Base-by-base conservation (phyloP, 2,329 filamentous ascomycete species). In the Calonectria henricotiae region DNA sequence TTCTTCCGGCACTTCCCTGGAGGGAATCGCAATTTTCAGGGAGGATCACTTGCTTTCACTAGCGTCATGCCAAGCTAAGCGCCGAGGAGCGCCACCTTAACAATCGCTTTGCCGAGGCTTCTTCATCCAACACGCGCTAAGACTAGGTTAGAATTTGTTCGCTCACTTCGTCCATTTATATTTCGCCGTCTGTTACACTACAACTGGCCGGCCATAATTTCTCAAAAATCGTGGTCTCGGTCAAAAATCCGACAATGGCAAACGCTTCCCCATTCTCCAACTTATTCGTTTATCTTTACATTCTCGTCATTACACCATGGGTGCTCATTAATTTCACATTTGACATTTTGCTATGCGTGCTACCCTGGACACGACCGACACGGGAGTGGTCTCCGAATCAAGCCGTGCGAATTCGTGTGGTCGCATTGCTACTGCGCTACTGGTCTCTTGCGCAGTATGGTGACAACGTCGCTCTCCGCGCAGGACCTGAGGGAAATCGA, bases 361-460 rank as follows among this genome's bases (percentile, higher is more conserved):
- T 76, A 12, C 74, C 74, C 8, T 69, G 47, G 41, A 35, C 65
- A 0, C 60, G 74, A 23, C 74, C 74, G 0, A 49, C 49, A 0
- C 61, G 13, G 12, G 13, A 72, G 46, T 76, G 72, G 74, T 65
- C 74, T 0, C n/a, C 71, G 12, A 69, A 61, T 5, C 73, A 76
- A 49, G 74, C 74, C 15, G 51, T 64, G 3, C 74, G 74, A n/a
- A 61, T 76, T 12, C 74, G 72, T 1, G 62, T 75, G 1, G 69
- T 75, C 9, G 69, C 68, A 27, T 60, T 76, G 11, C n/a, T 72
- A 4, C 60, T 76, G 2, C 68, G 75, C 1, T 76, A 75, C 71
- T 76, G 72, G 74, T 76, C 74, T 2, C 43, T 76, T 8, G 58
- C 65, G 11, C 63, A 64, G 4, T 55, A 67, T 6, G 74, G 74